Evolutionary conservation across 495 filamentous ascomycete genomes (phyloP).

Genomic region (Parathielavia appendiculata): DNA sequence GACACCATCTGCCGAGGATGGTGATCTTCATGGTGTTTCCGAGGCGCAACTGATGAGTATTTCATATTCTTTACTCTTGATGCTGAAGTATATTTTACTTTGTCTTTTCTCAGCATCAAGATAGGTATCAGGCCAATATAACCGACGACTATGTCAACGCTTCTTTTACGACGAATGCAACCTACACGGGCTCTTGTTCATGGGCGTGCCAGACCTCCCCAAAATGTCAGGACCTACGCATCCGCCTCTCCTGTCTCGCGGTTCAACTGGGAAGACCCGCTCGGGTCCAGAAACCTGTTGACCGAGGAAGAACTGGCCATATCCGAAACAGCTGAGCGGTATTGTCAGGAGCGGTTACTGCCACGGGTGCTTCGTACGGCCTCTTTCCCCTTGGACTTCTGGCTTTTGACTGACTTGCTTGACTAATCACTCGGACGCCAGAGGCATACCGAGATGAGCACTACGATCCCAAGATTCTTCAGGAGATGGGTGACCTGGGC

Average conservation of each 20-base stretch:
- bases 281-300: slow-evolving; percentile 64
- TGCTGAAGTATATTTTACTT: not conserved
- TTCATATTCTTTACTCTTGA: not conserved
- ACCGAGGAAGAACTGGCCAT: slow-evolving; percentile 90
- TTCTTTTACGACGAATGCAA: slow-evolving; percentile 17
- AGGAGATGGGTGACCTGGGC: slow-evolving; percentile 94
- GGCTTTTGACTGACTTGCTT: not conserved
- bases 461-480: slow-evolving; percentile 82
- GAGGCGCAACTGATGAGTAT: not conserved
- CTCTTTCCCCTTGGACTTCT: not conserved
- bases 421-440: slow-evolving; percentile 35
- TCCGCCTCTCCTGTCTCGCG: slow-evolving; percentile 22
- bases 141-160: slow-evolving; percentile 24
- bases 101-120: not conserved
- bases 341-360: slow-evolving; percentile 83
- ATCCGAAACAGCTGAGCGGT: slow-evolving; percentile 78
- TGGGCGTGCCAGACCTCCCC: slow-evolving; percentile 3
- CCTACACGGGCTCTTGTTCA: slow-evolving; percentile 12
- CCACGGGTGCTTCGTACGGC: slow-evolving; percentile 80
- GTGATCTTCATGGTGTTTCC: slow-evolving; percentile 2
- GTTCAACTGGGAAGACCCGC: slow-evolving; percentile 93
- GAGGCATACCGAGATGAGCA: slow-evolving; percentile 94
- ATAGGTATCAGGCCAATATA: not conserved
- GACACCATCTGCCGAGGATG: not conserved
- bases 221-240: slow-evolving; percentile 20